Evolutionary conservation across 2,329 filamentous ascomycete species (phyloP), one percentile per base, ranked within the genome.

Genomic region (Cadophora luteo-olivacea): DNA sequence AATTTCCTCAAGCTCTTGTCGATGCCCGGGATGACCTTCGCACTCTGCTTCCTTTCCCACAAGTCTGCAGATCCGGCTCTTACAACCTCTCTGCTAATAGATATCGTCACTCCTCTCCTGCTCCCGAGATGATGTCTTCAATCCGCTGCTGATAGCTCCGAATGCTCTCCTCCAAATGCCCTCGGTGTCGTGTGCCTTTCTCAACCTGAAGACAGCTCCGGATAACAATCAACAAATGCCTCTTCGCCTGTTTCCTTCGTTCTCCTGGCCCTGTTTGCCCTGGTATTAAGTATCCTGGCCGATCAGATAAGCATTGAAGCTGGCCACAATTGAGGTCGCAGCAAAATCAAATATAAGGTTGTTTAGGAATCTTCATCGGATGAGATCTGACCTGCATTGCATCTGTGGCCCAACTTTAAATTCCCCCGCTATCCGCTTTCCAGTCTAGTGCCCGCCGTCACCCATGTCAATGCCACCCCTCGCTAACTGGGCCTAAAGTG

Each of bases 351-450:
- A 5, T 36, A 51, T 33, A 49, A 57, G 52, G 52, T 54, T 48
- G 57, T 49, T 57, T 54, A 4, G 48, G 55, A 45, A 14, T 54
- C 48, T 49, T 33, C 60, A 51, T 49, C 41, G 52, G 11, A 55
- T 19, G 32, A 29, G 58, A 61, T 61, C 58, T 61, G 38, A 61
- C 58, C 58, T 48, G 58, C 51, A 54, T 11, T 16, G 24, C 54
- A 58, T 58, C 51, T 32, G 51, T 60, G 36, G 55, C 55, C 55
- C 55, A 41, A 60, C 55, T 60, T 24, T 60, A 60, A 60, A 60
- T 45, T 16, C 38, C 12, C n/a, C 19, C 3, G 0, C 55, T 41
- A 41, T 38, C 33, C 55, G 33, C n/a, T 36, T 11, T 58, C 32
- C 32, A 33, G 49, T 3, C n/a, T 54, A 54, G 51, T 19, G 12